phyloP scores from a whole-genome alignment of 1,139 yeast genomes.

The Yamadazyma pseudoaaseri region DNA sequence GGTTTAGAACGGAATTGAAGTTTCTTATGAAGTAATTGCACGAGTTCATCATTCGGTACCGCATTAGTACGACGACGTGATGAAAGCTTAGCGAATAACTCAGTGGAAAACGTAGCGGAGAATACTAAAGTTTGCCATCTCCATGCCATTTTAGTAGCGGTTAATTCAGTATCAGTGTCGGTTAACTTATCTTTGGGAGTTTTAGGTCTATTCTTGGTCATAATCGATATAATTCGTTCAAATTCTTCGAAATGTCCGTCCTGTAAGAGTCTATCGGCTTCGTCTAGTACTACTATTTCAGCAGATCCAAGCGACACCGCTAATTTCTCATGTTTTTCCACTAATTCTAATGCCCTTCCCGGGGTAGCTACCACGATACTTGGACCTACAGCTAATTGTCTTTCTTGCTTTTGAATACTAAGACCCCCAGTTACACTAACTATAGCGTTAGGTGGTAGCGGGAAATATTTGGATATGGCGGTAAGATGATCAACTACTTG shows the following conservation, averaged over 20 bases:
- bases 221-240: constrained; percentile 71
- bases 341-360: constrained; percentile 82
- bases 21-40: not conserved
- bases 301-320: constrained; percentile 58
- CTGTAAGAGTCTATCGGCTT: constrained; percentile 94
- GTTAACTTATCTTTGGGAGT: not conserved
- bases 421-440: constrained; percentile 93
- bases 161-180: not conserved
- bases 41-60: not conserved
- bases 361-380: constrained; percentile 93
- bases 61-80: not conserved
- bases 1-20: constrained; percentile 34
- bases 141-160: constrained; percentile 15
- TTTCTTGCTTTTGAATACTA: constrained; percentile 87
- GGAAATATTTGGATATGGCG: constrained; percentile 57
- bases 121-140: constrained; percentile 91
- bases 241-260: constrained; percentile 97
- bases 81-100: constrained; percentile 62
- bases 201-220: constrained; percentile 39
- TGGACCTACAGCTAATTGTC: constrained; percentile 62
- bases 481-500: constrained; percentile 85
- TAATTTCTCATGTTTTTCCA: constrained; percentile 60
- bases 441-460: constrained; percentile 55
- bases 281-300: constrained; percentile 82
- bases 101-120: constrained; percentile 90